Evolutionary conservation across 1,284 basidiomycete species (phyloP).

Genomic region (Rhodotorula sp.): DNA sequence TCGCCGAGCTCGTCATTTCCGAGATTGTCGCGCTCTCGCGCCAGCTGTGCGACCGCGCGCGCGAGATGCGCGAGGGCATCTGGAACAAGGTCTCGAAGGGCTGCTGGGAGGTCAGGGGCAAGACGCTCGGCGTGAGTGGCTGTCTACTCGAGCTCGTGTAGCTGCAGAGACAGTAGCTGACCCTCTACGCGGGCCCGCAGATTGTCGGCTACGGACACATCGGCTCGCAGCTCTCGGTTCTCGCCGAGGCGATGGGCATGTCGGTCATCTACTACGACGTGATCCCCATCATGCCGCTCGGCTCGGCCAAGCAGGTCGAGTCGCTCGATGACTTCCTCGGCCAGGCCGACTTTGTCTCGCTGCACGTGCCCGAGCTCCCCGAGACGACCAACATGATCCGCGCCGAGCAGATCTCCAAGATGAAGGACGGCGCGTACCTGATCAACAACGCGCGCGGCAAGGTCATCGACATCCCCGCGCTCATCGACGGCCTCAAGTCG

Average conservation of each 20-base stretch:
- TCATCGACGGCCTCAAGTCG: slow-evolving; percentile 77
- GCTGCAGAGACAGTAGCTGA: not conserved
- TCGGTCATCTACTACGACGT: slow-evolving; percentile 95
- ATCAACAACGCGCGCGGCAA: slow-evolving; percentile 97
- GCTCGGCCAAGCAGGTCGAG: slow-evolving; percentile 86
- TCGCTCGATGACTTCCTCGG: slow-evolving; percentile 74
- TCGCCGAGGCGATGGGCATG: slow-evolving; percentile 96
- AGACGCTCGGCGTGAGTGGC: slow-evolving; percentile 71
- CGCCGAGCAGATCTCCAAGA: slow-evolving; percentile 70
- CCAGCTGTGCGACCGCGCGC: slow-evolving; percentile 85
- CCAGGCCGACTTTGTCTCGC: slow-evolving; percentile 87
- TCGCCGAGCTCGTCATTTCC: slow-evolving; percentile 94
- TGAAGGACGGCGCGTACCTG: slow-evolving; percentile 94
- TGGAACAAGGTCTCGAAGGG: slow-evolving; percentile 97
- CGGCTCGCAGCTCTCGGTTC: slow-evolving; percentile 93
- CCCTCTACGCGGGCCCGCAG: slow-evolving; percentile 1
- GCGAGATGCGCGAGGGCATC: slow-evolving; percentile 81
- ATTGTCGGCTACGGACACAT: slow-evolving; percentile 99
- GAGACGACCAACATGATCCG: slow-evolving; percentile 97
- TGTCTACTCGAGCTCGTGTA: not conserved
- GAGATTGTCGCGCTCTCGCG: slow-evolving; percentile 94
- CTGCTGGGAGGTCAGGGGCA: slow-evolving; percentile 97
- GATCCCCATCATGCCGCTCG: slow-evolving; percentile 96
- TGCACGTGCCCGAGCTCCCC: slow-evolving; percentile 94
- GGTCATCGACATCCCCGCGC: slow-evolving; percentile 91